phyloP scores from a whole-genome alignment of 83 land plant species.

The Picea abies region DNA sequence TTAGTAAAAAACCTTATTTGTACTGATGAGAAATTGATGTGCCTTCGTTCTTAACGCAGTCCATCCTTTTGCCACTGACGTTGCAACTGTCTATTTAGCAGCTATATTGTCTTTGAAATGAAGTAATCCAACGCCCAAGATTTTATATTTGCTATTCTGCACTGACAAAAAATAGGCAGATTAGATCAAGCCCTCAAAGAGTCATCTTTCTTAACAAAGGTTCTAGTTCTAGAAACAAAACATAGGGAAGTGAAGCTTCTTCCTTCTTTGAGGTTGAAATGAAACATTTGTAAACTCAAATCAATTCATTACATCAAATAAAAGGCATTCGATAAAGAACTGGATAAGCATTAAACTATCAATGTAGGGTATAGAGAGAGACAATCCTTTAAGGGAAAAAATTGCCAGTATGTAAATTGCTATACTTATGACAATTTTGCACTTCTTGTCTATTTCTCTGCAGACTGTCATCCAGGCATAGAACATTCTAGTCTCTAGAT shows the following conservation, averaged over 20 bases:
- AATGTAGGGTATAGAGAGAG: background rate
- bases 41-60: background rate
- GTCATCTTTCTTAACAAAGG: background rate
- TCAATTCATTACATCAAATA: background rate
- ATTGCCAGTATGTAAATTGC: background rate
- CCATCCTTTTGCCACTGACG: conserved; percentile 2
- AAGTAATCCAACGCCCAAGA: background rate
- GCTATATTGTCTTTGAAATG: background rate
- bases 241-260: background rate
- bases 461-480: no score
- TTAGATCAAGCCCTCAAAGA: background rate
- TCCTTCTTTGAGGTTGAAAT: background rate
- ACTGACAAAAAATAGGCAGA: background rate
- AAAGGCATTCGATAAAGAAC: background rate
- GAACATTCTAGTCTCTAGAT: no score
- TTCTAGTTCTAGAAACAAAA: background rate
- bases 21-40: no score
- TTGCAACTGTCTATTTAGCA: background rate
- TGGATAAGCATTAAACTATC: background rate
- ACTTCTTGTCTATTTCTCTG: no score
- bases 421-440: no score
- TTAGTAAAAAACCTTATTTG: no score
- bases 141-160: conserved; percentile 1
- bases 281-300: background rate
- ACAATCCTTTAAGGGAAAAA: background rate